phyloP scores from a whole-genome alignment of 2,329 filamentous ascomycete genomes.

The Colletotrichum lupini region DNA sequence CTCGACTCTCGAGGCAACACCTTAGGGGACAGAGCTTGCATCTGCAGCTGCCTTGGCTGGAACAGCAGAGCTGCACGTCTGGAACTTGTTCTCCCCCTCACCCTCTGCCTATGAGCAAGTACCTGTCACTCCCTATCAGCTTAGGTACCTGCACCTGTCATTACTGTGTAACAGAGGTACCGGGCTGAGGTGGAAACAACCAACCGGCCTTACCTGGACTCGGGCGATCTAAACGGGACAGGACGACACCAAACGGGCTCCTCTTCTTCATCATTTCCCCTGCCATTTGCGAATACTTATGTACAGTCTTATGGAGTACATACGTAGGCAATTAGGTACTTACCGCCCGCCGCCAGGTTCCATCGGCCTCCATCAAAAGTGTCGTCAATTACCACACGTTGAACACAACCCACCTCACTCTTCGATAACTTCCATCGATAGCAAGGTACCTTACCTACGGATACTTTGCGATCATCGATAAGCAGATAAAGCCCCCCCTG shows the following conservation, averaged over 20 bases:
- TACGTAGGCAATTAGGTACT: too few species aligned
- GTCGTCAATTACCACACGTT: constrained; percentile 17
- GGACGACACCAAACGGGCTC: background rate
- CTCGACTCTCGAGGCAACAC: too few species aligned
- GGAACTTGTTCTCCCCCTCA: background rate
- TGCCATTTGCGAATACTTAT: too few species aligned
- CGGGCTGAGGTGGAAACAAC: background rate
- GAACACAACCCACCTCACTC: background rate
- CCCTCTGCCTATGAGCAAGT: too few species aligned
- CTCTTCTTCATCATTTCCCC: background rate
- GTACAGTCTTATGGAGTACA: too few species aligned
- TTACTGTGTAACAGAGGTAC: background rate
- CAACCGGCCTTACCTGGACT: background rate
- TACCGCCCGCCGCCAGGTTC: background rate
- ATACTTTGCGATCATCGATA: background rate
- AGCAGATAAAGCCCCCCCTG: background rate
- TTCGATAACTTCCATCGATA: background rate
- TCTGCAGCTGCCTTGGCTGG: background rate
- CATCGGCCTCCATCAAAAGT: constrained; percentile 16
- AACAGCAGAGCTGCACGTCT: background rate
- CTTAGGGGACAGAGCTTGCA: background rate
- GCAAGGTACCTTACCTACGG: background rate
- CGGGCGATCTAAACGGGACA: background rate
- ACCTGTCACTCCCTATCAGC: too few species aligned
- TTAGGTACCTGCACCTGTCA: background rate